A percentile compares a stretch with the other conserved stretches of the same genome.
These are phyloP conservation scores for Daldinia eschscholtzii DNA, from an alignment of 2,329 filamentous ascomycete species.

Conservation along the genomic window DNA sequence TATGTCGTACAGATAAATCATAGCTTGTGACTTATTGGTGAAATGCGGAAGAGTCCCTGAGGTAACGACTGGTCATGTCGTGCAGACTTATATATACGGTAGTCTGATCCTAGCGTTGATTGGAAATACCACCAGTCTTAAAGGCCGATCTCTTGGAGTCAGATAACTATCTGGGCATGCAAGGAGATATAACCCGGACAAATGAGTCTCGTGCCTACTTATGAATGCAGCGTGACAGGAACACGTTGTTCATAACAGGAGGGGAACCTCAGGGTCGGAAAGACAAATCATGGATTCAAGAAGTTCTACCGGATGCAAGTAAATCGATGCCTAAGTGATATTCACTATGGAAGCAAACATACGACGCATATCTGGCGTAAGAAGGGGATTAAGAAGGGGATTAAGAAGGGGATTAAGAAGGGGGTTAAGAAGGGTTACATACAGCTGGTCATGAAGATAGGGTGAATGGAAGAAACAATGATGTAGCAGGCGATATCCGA, in stretches of 20 bases:
- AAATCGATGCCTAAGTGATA: constrained; percentile 34
- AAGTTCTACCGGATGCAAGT: constrained; percentile 22
- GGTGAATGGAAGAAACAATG: constrained; percentile 20
- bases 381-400: not conserved
- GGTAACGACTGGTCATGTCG: not conserved
- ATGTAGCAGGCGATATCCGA: not conserved
- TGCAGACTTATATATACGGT: constrained; percentile 19
- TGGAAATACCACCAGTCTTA: constrained; percentile 6
- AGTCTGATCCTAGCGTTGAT: constrained; percentile 8
- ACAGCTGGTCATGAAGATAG: constrained; percentile 8
- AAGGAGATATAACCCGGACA: constrained; percentile 27
- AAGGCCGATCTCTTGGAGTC: constrained; percentile 1
- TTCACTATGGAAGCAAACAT: constrained; percentile 21
- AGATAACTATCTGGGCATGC: constrained; percentile 9
- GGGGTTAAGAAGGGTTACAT: constrained; percentile 6
- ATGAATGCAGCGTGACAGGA: constrained; percentile 20
- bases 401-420: not conserved
- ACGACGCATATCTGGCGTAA: constrained; percentile 4
- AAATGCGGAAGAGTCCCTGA: constrained; percentile 2
- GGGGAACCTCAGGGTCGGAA: constrained; percentile 21
- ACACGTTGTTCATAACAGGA: constrained; percentile 25
- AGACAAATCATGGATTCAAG: constrained; percentile 29
- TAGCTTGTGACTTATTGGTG: constrained; percentile 18
- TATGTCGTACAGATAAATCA: constrained; percentile 2
- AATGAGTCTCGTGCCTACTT: constrained; percentile 16